Percentiles rank a stretch among this genome's conserved stretches.
These are phyloP conservation scores for Pyrus pyrifolia DNA, from an alignment of 306 rosid genomes.

Conservation along the genomic window DNA sequence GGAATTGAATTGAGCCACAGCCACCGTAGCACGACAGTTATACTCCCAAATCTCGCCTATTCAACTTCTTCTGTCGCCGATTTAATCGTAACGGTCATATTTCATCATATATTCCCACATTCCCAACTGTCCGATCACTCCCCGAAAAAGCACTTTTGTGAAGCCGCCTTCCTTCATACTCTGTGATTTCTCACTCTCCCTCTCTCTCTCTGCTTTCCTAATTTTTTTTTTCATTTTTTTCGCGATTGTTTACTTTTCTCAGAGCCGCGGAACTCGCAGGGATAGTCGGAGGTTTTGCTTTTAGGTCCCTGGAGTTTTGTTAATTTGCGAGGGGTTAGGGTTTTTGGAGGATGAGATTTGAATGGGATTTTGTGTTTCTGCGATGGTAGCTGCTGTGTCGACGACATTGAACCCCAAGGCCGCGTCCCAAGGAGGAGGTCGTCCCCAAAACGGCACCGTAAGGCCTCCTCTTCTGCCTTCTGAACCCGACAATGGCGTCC, in stretches of 20 bases:
- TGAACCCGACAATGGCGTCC: conserved; percentile 67
- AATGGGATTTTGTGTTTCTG: conserved; percentile 9
- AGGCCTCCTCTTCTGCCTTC: conserved; percentile 74
- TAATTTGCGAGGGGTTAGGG: conserved; percentile 16
- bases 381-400: conserved; percentile 75
- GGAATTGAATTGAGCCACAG: background rate
- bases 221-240: background rate
- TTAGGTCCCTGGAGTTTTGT: background rate
- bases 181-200: background rate
- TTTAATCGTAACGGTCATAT: conserved; percentile 15
- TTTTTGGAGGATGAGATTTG: conserved; percentile 29
- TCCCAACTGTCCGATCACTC: conserved; percentile 7
- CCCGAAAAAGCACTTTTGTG: background rate
- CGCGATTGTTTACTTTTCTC: background rate
- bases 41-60: conserved; percentile 39
- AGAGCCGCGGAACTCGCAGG: background rate
- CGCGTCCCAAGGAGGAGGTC: conserved; percentile 32
- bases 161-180: background rate
- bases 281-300: background rate
- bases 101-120: background rate
- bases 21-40: conserved; percentile 38
- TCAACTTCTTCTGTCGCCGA: conserved; percentile 20
- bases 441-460: conserved; percentile 34
- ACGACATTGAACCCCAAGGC: conserved; percentile 47
- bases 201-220: background rate